Evolutionary conservation across 768 basidiomycete genomes (phyloP), one percentile per base, ranked within the genome.

Genomic region (Harrya chromipes): DNA sequence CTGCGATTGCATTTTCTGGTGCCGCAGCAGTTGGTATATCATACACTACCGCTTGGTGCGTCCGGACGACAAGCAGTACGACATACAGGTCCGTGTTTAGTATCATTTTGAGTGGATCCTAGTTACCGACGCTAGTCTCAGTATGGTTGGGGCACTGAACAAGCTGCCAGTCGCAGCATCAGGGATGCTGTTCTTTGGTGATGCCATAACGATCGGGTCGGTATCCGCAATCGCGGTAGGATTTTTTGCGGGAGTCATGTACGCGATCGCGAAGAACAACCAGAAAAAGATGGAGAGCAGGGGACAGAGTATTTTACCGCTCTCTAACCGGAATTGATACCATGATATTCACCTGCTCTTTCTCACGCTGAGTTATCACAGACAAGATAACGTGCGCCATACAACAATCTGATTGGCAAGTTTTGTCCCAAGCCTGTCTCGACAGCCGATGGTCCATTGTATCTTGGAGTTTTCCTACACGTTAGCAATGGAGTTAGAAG

Each of bases 1-100:
- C 80, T 54, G 89, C 93, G 3, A 98, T 98, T 63, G 87, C 83
- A 4, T 94, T 98, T 70, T 97, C 95, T 20, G 97, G 97, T n/a
- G 92, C 91, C 0, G 94, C 90, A 6, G 95, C 97, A 5, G 97
- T 97, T 26, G 92, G 92, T 40, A 99, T 99, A 61, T 97, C 94
- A 12, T 99, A 94, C 66, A 93, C 94, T 8, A 99, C 97, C 8
- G 95, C 97, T 10, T 99, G 97, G 97, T 98, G 97, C 66, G 83
- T 99, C 27, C 85, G 97, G 41, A 86, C 86, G 19, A 97, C 95
- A 24, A 91, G 89, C 56, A 97, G 94, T 54, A 98, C 97, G 39
- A 99, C 97, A n/a, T 99, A 97, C 72, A 94, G 91, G 87, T 88
- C 51, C 42, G 77, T 58, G 20, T 37, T 20, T 46, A 13, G 37